These are phyloP conservation scores for Aspergillus luchuensis DNA, from an alignment of 2,329 filamentous ascomycete genomes.

Conservation along the genomic window DNA sequence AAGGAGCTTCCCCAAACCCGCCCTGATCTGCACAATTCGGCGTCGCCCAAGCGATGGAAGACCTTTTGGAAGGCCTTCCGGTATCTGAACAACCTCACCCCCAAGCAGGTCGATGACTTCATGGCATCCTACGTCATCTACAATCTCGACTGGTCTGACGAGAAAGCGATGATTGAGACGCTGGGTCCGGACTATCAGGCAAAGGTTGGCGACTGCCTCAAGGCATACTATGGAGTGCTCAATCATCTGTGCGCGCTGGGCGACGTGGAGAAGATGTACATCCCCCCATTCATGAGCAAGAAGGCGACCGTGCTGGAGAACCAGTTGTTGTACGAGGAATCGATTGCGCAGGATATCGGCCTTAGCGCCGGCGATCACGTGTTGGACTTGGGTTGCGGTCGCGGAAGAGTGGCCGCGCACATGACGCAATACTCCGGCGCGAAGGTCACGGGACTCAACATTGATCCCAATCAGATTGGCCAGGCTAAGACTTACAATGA, in stretches of 20 bases:
- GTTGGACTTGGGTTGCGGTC: conserved; percentile 56
- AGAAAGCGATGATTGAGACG: conserved; percentile 50
- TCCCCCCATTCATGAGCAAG: conserved; percentile 56
- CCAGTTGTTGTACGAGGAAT: conserved; percentile 57
- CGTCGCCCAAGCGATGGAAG: conserved; percentile 52
- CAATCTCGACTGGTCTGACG: conserved; percentile 58
- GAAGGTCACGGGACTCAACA: conserved; percentile 55
- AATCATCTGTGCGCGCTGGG: conserved; percentile 59
- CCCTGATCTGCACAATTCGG: conserved; percentile 46
- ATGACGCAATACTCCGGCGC: conserved; percentile 54
- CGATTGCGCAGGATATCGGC: conserved; percentile 51
- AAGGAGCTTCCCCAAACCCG: conserved; percentile 3
- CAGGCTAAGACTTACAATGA: conserved; percentile 51
- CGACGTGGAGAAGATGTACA: conserved; percentile 62
- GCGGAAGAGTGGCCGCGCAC: conserved; percentile 57
- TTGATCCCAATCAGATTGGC: conserved; percentile 56
- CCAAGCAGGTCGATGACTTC: conserved; percentile 57
- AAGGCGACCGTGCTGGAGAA: conserved; percentile 54
- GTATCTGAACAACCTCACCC: conserved; percentile 52
- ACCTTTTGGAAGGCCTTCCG: conserved; percentile 55
- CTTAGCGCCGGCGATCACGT: conserved; percentile 51
- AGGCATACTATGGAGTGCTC: conserved; percentile 56
- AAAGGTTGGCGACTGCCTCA: conserved; percentile 55
- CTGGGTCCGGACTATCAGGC: conserved; percentile 54
- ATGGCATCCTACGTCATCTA: conserved; percentile 61